Base-by-base conservation (phyloP, 2,329 filamentous ascomycete genomes). In the Ascochyta pisi region DNA sequence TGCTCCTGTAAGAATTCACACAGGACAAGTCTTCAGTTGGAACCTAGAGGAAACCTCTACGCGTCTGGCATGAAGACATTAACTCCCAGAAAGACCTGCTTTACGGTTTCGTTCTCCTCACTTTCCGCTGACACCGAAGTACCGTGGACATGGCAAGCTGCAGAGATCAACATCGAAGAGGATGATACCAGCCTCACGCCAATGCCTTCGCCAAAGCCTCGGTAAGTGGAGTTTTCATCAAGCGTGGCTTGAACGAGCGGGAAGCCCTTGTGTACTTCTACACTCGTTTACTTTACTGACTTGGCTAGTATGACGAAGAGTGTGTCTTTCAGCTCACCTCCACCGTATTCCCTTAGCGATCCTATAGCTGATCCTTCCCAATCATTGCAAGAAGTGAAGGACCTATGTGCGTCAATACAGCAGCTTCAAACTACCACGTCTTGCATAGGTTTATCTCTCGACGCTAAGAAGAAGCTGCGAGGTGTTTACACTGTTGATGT, bases 351-450 rank as follows among this genome's bases (percentile, higher is more conserved):
- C 3, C 41, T 62, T 2, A 50, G 52, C n/a, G 68, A 73, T 31
- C 66, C 68, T n/a, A 57, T 37, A 8, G 31, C 38, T 13, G 47
- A 37, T 22, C 35, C 44, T 6, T 22, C 53, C 15, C 51, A 62
- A 39, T 51, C 60, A 9, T 48, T 70, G 2, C 50, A 70, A 46
- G 73, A 73, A 55, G 66, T 76, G 12, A 68, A 70, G n/a, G 72
- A 76, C 49, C 40, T 76, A 16, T 76, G 73, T 47, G 70, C 69
- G 22, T 73, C 72, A 4, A 76, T 76, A 27, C 63, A 65, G 31
- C 58, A 67, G 39, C 40, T 68, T 6, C 63, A 69, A 39, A 67
- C 67, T 12, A 63, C 47, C 9, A 56, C 64, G 10, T 55, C 65
- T 1, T 70, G 64, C 19, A 73, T 76, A 26, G 71, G 73, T 2